These are phyloP conservation scores for Platanus orientalis DNA, from an alignment of 164 flowering plant species.

Conservation along the genomic window DNA sequence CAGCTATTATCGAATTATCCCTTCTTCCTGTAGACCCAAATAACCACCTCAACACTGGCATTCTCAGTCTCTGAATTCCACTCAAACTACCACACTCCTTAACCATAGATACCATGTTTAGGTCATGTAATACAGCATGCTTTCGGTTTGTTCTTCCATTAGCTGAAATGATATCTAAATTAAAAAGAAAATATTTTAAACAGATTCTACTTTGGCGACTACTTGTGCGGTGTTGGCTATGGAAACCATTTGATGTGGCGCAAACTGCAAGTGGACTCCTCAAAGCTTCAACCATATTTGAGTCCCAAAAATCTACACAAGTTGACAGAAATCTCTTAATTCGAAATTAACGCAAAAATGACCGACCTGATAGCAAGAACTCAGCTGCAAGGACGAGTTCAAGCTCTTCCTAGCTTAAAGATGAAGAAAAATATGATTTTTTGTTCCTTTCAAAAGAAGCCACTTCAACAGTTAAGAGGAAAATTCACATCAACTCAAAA, in stretches of 20 bases:
- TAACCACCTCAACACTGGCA: neutral
- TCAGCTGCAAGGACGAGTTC: neutral
- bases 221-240: slow-evolving; percentile 5
- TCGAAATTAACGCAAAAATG: neutral
- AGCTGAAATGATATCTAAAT: slow-evolving; percentile 8
- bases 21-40: slow-evolving; percentile 9
- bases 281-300: slow-evolving; percentile 23
- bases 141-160: slow-evolving; percentile 9
- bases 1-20: slow-evolving; percentile 9
- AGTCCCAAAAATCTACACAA: neutral
- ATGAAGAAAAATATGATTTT: neutral
- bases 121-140: neutral
- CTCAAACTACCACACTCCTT: neutral
- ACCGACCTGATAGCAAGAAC: neutral
- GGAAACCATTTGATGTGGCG: slow-evolving; percentile 14
- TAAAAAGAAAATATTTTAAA: neutral
- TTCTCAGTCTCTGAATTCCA: neutral
- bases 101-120: slow-evolving; percentile 7
- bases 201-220: slow-evolving; percentile 3
- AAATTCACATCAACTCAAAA: neutral
- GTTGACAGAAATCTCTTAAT: neutral
- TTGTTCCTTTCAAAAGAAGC: neutral
- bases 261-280: slow-evolving; percentile 19
- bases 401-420: neutral
- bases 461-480: neutral